A percentile compares a stretch with the other conserved stretches of the same genome.
Evolutionary conservation across 176 grass and related monocot species (phyloP).

Genomic region (Triticum monococcum): DNA sequence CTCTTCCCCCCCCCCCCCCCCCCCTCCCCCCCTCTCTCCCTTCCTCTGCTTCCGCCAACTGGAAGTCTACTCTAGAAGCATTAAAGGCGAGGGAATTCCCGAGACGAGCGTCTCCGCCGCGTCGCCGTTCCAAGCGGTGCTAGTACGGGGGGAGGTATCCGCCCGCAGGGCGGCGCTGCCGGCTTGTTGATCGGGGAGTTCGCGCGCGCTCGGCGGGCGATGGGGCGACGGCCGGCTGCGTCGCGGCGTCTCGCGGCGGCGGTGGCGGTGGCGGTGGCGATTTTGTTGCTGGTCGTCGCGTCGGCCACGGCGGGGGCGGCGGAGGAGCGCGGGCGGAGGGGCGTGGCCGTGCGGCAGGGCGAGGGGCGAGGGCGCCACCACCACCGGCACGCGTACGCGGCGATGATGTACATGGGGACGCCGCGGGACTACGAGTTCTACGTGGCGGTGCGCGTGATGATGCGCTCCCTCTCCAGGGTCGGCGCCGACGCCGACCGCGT

Average conservation of each 20-base stretch:
- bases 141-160: no score
- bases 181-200: not conserved
- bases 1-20: not conserved
- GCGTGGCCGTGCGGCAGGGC: not conserved
- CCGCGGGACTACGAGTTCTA: constrained; percentile 99
- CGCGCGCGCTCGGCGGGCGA: not conserved
- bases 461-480: constrained; percentile 71
- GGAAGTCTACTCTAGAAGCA: not conserved
- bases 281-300: not conserved
- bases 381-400: constrained; percentile 78
- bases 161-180: not conserved
- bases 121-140: not conserved
- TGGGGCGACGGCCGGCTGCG: constrained; percentile 20
- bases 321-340: not conserved
- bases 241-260: not conserved
- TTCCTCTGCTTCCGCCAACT: not conserved
- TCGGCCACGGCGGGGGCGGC: not conserved
- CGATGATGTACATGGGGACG: constrained; percentile 99
- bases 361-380: not conserved
- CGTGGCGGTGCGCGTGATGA: constrained; percentile 92
- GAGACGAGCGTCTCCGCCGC: not conserved
- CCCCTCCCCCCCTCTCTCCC: not conserved
- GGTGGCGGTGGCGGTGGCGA: not conserved
- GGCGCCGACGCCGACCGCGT: constrained; percentile 80
- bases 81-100: not conserved